Conservation (phyloP, 192 early-diverging fungal genomes). For the Rhizoclosmatium sp. region DNA sequence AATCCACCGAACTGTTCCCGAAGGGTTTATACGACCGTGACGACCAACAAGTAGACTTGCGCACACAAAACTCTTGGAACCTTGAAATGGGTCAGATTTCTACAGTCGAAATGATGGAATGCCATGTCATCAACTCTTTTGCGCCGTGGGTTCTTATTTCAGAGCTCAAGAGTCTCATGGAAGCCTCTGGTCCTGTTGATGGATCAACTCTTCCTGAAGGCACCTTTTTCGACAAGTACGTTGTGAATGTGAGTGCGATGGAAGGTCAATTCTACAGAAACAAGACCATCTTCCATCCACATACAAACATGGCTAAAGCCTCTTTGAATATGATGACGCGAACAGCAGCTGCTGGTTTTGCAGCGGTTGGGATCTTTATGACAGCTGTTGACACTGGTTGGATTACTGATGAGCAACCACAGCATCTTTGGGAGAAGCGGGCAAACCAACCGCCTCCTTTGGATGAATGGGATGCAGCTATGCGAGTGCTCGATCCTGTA, state of each 20-base stretch:
- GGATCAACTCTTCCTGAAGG: slow-evolving; percentile 23
- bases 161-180: slow-evolving; percentile 61
- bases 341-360: slow-evolving; percentile 57
- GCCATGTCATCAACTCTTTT: slow-evolving; percentile 67
- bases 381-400: slow-evolving; percentile 67
- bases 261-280: slow-evolving; percentile 67
- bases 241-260: slow-evolving; percentile 67
- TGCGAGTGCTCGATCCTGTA: slow-evolving; percentile 63
- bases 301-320: slow-evolving; percentile 62
- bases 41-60: slow-evolving; percentile 63
- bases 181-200: slow-evolving; percentile 22
- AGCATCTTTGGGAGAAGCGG: slow-evolving; percentile 54
- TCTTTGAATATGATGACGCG: slow-evolving; percentile 68
- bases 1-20: slow-evolving; percentile 46
- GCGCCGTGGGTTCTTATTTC: slow-evolving; percentile 64
- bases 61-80: slow-evolving; percentile 59
- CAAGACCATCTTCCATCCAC: slow-evolving; percentile 57
- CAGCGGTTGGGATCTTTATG: slow-evolving; percentile 60
- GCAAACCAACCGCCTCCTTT: slow-evolving; percentile 54
- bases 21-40: slow-evolving; percentile 59
- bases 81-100: slow-evolving; percentile 57
- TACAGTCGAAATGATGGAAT: slow-evolving; percentile 66
- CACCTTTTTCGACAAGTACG: slow-evolving; percentile 44
- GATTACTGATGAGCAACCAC: slow-evolving; percentile 68
- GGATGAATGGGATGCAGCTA: slow-evolving; percentile 65